Base-by-base conservation (phyloP, 73 alveolate genomes). In the Diophrys appendiculata region DNA sequence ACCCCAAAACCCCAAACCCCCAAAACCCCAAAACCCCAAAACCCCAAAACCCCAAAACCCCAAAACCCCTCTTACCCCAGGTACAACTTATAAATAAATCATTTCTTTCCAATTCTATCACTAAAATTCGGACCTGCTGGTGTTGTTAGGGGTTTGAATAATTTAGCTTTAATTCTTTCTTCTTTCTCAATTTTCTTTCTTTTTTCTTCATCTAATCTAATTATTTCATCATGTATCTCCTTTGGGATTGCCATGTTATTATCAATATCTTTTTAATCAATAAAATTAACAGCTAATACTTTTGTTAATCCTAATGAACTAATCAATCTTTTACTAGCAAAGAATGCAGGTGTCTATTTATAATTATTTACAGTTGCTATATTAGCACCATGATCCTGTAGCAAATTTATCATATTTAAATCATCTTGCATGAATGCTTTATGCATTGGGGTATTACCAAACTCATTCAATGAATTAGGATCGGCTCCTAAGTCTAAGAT, bases 391-490 rank as follows among this genome's bases (percentile, higher is more conserved):
- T 43, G 5, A 43, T 43, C 60, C 18, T 43, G 60, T 18, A 73
- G 52, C 55, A 73, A 23, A 13, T 29, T 52, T 28, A 78, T 78
- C 92, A 83, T 76, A 24, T 68, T 78, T 25, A 75, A 72, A 30
- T 84, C 88, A 24, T 79, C 31, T 25, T 77, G 69, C 84, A 71
- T 73, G 33, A 73, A 78, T 14, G 93, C 89, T 60, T 76, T 54
- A 55, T 86, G 93, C 52, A 86, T 70, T 0, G 80, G 84, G 8
- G 85, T 72, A 54, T 84, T 77, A 22, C 92, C 92, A 70, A 64
- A 32, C 32, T 79, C 86, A 71, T 84, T 84, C 64, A 60, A 54
- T 26, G 73, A 27, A 77, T 86, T 80, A 1, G 76, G 78, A 53
- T 72, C 64, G 29, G 78, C 85, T 23, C 93, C 93, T 26, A 60